A percentile compares a stretch with the other conserved stretches of the same genome.
phyloP scores from a whole-genome alignment of 1,139 yeast species.

The Candida dubliniensis region DNA sequence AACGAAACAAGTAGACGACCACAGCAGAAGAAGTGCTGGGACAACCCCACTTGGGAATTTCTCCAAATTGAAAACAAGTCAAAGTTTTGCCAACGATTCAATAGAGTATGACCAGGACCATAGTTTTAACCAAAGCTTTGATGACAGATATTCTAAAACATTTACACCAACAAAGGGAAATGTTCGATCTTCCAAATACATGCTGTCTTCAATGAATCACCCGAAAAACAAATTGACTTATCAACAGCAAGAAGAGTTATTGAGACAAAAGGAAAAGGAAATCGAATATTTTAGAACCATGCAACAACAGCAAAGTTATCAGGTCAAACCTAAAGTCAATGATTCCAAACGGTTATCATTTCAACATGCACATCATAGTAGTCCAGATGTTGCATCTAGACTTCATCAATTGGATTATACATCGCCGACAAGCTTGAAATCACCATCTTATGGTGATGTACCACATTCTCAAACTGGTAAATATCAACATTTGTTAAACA shows the following conservation, averaged over 20 bases:
- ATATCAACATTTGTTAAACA: conserved; percentile 17
- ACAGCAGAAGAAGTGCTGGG: conserved; percentile 15
- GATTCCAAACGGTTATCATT: conserved; percentile 22
- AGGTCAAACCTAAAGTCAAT: conserved; percentile 19
- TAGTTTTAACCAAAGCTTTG: conserved; percentile 18
- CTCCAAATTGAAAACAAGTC: conserved; percentile 17
- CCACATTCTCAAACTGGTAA: neutral
- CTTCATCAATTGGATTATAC: conserved; percentile 2
- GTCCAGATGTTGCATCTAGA: conserved; percentile 4
- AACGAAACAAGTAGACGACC: conserved; percentile 15
- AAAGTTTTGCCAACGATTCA: conserved; percentile 22
- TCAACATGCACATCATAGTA: conserved; percentile 10
- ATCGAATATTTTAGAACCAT: conserved; percentile 31
- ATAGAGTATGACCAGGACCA: conserved; percentile 24
- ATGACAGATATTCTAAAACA: conserved; percentile 9
- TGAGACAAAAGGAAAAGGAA: conserved; percentile 28
- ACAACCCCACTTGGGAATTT: conserved; percentile 18
- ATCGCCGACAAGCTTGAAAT: conserved; percentile 6
- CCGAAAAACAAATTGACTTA: conserved; percentile 21
- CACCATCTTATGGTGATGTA: conserved; percentile 11
- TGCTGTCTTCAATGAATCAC: conserved; percentile 22
- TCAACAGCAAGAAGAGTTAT: conserved; percentile 20
- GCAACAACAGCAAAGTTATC: conserved; percentile 35
- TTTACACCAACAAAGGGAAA: conserved; percentile 17
- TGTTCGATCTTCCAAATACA: conserved; percentile 19